These are phyloP conservation scores for Sarocladium oryzae DNA, from an alignment of 2,329 filamentous ascomycete species.

Conservation along the genomic window DNA sequence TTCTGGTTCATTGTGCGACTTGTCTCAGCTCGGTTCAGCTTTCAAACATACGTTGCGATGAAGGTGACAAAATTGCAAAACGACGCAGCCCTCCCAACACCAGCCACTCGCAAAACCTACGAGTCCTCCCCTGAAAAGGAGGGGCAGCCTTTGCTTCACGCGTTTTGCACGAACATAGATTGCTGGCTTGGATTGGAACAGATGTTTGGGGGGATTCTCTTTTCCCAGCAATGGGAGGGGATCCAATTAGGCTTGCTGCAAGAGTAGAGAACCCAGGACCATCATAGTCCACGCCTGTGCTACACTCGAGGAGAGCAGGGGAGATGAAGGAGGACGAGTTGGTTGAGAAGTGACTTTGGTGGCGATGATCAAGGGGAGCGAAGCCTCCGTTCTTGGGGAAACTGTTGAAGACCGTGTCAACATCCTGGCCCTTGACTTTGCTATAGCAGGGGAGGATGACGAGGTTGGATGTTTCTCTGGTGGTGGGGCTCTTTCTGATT, in stretches of 20 bases:
- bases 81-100: conserved; percentile 6
- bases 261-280: conserved; percentile 26
- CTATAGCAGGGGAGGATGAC: background rate
- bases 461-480: background rate
- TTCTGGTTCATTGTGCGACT: too few relatives aligned
- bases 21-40: too few relatives aligned
- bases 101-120: conserved; percentile 7
- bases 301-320: background rate
- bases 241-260: background rate
- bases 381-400: too few relatives aligned
- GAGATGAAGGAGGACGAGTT: background rate
- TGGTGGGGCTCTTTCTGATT: background rate
- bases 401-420: background rate
- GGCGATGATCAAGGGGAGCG: too few relatives aligned
- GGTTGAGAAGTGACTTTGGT: background rate
- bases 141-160: conserved; percentile 1
- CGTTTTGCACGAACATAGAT: conserved; percentile 1
- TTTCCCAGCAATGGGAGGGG: background rate
- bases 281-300: conserved; percentile 48
- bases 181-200: conserved; percentile 7
- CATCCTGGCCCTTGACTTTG: background rate
- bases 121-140: background rate
- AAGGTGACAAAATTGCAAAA: background rate
- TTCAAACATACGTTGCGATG: background rate
- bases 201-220: background rate